Evolutionary conservation across 306 rosid species (phyloP).

Genomic region (Cucumis melo): DNA sequence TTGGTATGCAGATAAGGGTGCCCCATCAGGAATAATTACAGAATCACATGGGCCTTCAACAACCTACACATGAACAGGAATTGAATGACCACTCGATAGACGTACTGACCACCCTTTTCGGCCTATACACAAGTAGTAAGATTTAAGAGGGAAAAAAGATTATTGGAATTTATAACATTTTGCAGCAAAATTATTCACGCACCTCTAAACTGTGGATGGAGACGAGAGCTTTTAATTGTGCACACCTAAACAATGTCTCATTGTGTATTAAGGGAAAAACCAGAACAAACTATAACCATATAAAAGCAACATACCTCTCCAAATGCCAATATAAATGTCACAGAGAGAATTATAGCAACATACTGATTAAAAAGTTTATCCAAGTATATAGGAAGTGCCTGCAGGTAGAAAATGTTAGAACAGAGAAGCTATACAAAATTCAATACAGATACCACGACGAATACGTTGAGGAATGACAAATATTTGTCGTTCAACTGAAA

Average conservation of each 20-base stretch:
- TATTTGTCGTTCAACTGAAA: neutral
- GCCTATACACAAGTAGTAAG: constrained; percentile 27
- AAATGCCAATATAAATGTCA: constrained; percentile 70
- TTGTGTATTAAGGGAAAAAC: constrained; percentile 28
- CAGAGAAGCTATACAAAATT: constrained; percentile 4
- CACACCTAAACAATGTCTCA: constrained; percentile 81
- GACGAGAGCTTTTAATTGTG: constrained; percentile 89
- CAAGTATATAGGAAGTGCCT: constrained; percentile 92
- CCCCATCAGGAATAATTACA: constrained; percentile 35
- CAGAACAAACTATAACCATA: neutral
- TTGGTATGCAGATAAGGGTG: constrained; percentile 48
- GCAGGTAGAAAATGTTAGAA: constrained; percentile 25
- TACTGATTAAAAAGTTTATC: constrained; percentile 83
- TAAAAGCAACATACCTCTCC: constrained; percentile 53
- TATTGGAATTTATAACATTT: neutral
- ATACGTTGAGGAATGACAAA: neutral
- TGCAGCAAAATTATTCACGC: constrained; percentile 7
- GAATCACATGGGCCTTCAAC: constrained; percentile 46
- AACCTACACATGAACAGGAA: constrained; percentile 21
- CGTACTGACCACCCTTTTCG: constrained; percentile 74
- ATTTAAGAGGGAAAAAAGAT: neutral
- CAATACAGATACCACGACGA: neutral
- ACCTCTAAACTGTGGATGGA: constrained; percentile 90
- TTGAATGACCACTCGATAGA: neutral
- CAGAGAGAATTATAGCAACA: constrained; percentile 83